Evolutionary conservation across 805 yeast genomes (phyloP).

Genomic region (Cephaloascus albidus): DNA sequence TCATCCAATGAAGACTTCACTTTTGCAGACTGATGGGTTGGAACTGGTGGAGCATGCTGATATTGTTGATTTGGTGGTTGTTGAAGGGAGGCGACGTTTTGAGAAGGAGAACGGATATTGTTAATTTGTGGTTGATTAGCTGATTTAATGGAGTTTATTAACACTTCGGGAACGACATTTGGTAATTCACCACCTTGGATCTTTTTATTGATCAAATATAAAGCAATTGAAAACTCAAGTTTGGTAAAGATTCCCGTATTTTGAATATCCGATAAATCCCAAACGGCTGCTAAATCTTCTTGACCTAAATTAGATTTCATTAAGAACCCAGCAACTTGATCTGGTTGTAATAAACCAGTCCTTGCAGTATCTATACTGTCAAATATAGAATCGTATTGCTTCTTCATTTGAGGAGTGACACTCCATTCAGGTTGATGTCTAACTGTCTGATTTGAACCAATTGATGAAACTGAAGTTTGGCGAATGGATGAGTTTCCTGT

Average conservation of each 20-base stretch:
- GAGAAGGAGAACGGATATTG: slow-evolving; percentile 1
- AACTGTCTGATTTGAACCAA: slow-evolving; percentile 23
- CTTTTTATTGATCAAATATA: slow-evolving; percentile 83
- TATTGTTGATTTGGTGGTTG: not conserved
- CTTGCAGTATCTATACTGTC: slow-evolving; percentile 63
- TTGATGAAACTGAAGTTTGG: slow-evolving; percentile 20
- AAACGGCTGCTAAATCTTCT: slow-evolving; percentile 75
- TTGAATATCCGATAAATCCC: slow-evolving; percentile 92
- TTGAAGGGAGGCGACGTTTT: slow-evolving; percentile 1
- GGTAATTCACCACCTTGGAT: slow-evolving; percentile 76
- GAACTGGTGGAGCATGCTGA: not conserved
- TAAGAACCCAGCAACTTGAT: slow-evolving; percentile 80
- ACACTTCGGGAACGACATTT: slow-evolving; percentile 58
- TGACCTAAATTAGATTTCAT: slow-evolving; percentile 83
- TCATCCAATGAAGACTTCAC: slow-evolving; percentile 56
- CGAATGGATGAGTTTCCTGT: slow-evolving; percentile 7
- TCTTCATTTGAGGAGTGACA: slow-evolving; percentile 57
- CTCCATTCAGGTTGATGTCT: slow-evolving; percentile 48
- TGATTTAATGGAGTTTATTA: slow-evolving; percentile 29
- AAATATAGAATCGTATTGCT: slow-evolving; percentile 74
- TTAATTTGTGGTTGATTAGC: slow-evolving; percentile 4
- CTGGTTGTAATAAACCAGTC: slow-evolving; percentile 58
- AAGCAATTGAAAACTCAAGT: slow-evolving; percentile 85
- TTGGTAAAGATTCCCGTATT: slow-evolving; percentile 75
- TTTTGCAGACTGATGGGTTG: slow-evolving; percentile 7